phyloP scores from a whole-genome alignment of 176 grass and related monocot genomes.

The Miscanthus lutarioriparius region DNA sequence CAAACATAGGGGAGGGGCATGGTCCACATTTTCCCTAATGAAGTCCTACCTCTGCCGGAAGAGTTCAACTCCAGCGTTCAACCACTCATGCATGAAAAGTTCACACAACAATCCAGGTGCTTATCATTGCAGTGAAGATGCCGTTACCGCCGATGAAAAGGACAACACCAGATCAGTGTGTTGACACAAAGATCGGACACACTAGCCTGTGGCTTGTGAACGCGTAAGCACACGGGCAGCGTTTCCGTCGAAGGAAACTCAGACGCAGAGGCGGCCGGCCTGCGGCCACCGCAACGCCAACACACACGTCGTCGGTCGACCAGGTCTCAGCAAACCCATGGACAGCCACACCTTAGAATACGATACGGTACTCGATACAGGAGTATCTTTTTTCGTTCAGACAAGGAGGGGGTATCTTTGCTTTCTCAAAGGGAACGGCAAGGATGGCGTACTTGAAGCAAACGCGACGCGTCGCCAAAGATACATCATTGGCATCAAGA shows the following conservation, averaged over 20 bases:
- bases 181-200: too few relatives aligned
- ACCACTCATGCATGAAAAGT: too few relatives aligned
- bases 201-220: not conserved
- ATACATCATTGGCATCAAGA: not conserved
- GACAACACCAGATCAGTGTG: too few relatives aligned
- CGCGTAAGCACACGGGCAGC: not conserved
- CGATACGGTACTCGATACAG: not conserved
- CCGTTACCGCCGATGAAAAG: too few relatives aligned
- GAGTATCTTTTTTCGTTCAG: not conserved
- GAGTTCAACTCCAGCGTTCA: too few relatives aligned
- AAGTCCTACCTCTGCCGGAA: too few relatives aligned
- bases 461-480: slow-evolving; percentile 24
- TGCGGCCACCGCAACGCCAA: not conserved
- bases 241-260: not conserved
- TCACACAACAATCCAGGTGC: too few relatives aligned
- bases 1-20: too few relatives aligned
- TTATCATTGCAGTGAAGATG: too few relatives aligned
- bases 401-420: not conserved
- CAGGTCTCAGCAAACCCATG: slow-evolving; percentile 7
- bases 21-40: too few relatives aligned
- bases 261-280: not conserved
- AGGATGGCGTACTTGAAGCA: slow-evolving; percentile 12
- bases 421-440: slow-evolving; percentile 8
- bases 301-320: not conserved
- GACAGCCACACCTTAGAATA: not conserved